Evolutionary conservation across 2,329 filamentous ascomycete species (phyloP).

Genomic region (Alternaria viburni): DNA sequence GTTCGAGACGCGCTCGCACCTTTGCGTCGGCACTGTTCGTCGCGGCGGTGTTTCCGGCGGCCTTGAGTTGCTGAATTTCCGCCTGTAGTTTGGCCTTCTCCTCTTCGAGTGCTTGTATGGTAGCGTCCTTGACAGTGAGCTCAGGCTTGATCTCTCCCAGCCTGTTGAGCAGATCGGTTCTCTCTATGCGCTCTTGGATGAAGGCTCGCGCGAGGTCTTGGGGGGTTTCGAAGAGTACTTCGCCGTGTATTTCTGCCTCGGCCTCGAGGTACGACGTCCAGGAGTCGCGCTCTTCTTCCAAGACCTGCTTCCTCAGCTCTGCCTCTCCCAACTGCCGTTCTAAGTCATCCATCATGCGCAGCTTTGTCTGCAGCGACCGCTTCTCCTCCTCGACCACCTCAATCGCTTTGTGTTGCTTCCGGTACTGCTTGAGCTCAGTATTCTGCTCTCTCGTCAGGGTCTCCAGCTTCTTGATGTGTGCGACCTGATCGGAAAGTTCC

Average conservation of each 20-base stretch:
- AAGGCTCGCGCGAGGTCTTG: constrained; percentile 86
- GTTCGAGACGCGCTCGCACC: constrained; percentile 76
- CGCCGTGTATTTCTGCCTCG: constrained; percentile 65
- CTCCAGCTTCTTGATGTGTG: constrained; percentile 87
- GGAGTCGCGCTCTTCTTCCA: constrained; percentile 85
- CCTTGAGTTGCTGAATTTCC: constrained; percentile 74
- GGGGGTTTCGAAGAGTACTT: constrained; percentile 81
- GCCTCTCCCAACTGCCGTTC: constrained; percentile 80
- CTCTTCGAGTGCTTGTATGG: constrained; percentile 72
- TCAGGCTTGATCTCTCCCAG: constrained; percentile 82
- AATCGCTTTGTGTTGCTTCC: constrained; percentile 82
- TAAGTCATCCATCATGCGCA: constrained; percentile 76
- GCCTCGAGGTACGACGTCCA: constrained; percentile 87
- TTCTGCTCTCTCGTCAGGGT: constrained; percentile 79
- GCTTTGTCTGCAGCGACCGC: constrained; percentile 75
- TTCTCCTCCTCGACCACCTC: constrained; percentile 97
- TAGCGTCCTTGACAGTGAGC: constrained; percentile 75
- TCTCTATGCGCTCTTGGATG: constrained; percentile 80
- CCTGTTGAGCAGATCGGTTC: constrained; percentile 78
- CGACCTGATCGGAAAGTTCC: constrained; percentile 88
- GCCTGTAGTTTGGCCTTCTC: constrained; percentile 69
- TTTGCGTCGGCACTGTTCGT: constrained; percentile 63
- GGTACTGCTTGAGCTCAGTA: constrained; percentile 78
- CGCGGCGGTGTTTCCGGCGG: constrained; percentile 50
- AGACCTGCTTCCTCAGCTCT: constrained; percentile 78